These are phyloP conservation scores for Ziziphus jujuba DNA, from an alignment of 306 rosid species.

Conservation along the genomic window DNA sequence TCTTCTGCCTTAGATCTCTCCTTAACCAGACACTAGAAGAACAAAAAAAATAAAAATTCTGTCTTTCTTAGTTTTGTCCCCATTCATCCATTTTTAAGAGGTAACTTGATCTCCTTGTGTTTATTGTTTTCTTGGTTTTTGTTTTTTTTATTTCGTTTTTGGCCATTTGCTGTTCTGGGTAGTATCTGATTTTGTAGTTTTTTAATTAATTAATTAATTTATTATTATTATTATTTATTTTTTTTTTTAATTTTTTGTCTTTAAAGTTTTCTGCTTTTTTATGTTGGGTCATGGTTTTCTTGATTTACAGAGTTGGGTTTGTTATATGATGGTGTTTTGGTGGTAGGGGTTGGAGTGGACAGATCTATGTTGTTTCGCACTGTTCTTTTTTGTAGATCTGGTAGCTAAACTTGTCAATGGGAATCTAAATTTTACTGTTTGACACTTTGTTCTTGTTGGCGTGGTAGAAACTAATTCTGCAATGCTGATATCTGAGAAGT, in stretches of 20 bases:
- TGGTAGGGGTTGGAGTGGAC: slow-evolving; percentile 5
- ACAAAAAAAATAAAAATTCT: too few species aligned
- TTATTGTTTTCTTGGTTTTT: not conserved
- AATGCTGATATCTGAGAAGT: not conserved
- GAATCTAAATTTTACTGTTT: slow-evolving; percentile 20
- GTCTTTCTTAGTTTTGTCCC: not conserved
- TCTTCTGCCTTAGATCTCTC: slow-evolving; percentile 37
- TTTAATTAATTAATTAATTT: too few species aligned
- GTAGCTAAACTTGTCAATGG: not conserved
- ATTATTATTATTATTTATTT: too few species aligned
- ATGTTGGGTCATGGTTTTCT: not conserved
- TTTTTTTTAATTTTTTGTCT: too few species aligned
- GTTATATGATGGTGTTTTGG: slow-evolving; percentile 8
- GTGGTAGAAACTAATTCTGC: not conserved
- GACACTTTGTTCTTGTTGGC: not conserved
- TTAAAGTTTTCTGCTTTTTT: not conserved
- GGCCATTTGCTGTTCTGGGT: not conserved
- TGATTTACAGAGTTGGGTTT: slow-evolving; percentile 17
- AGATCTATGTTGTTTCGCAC: slow-evolving; percentile 38
- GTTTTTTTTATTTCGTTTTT: not conserved
- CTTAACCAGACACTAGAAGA: not conserved
- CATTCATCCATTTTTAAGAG: slow-evolving; percentile 29
- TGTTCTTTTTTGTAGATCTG: slow-evolving; percentile 38
- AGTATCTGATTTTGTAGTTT: not conserved
- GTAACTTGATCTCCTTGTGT: slow-evolving; percentile 9